Evolutionary conservation across 108 stramenopile genomes (phyloP).

Genomic region (Fragilariopsis cylindrus): DNA sequence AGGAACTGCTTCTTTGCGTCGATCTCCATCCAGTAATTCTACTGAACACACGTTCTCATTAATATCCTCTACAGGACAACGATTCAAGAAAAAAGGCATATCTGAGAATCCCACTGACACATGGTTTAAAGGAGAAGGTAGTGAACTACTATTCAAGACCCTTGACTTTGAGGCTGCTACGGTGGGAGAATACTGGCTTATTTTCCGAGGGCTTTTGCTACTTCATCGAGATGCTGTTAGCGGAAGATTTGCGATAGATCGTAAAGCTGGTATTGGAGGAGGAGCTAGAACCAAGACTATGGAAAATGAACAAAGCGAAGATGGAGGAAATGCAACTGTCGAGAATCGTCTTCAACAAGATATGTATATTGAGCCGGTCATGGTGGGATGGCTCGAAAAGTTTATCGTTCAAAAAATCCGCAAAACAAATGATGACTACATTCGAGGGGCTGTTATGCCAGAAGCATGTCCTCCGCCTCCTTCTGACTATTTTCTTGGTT

Average conservation of each 20-base stretch:
- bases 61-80: conserved; percentile 27
- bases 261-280: conserved; percentile 76
- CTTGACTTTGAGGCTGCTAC: conserved; percentile 88
- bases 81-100: conserved; percentile 37
- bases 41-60: conserved; percentile 72
- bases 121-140: conserved; percentile 73
- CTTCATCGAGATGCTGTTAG: conserved; percentile 81
- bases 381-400: conserved; percentile 43
- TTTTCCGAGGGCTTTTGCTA: conserved; percentile 82
- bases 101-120: conserved; percentile 39
- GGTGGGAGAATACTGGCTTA: conserved; percentile 89
- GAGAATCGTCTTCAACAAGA: conserved; percentile 45
- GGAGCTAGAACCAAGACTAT: conserved; percentile 20
- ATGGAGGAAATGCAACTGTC: conserved; percentile 13
- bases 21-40: conserved; percentile 62
- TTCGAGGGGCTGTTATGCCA: conserved; percentile 41
- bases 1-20: conserved; percentile 73
- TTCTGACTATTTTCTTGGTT: conserved; percentile 86
- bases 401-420: conserved; percentile 37
- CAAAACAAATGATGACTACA: conserved; percentile 41
- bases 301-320: conserved; percentile 12
- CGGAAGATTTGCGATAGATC: conserved; percentile 74
- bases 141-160: conserved; percentile 52
- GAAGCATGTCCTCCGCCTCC: conserved; percentile 59
- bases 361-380: conserved; percentile 48